Evolutionary conservation across 1,139 yeast genomes (phyloP).

Genomic region (Wickerhamiella pararugosa): DNA sequence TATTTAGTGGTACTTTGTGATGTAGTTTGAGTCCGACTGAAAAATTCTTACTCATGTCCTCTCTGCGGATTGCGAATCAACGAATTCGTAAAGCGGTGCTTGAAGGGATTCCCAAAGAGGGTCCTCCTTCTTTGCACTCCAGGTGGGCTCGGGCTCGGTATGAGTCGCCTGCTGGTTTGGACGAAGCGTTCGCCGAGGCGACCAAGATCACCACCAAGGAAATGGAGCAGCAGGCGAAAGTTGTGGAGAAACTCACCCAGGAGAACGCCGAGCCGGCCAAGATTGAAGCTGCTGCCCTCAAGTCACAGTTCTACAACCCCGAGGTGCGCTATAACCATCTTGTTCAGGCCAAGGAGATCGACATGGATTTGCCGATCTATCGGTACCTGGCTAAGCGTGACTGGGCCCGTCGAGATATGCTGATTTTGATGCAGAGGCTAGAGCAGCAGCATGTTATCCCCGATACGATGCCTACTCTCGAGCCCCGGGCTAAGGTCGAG

Average conservation of each 20-base stretch:
- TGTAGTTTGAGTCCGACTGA: background rate
- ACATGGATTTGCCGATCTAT: constrained; percentile 64
- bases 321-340: constrained; percentile 60
- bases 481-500: constrained; percentile 65
- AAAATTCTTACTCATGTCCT: constrained; percentile 3
- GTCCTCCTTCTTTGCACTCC: constrained; percentile 36
- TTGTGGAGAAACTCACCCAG: constrained; percentile 12
- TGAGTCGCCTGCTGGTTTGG: constrained; percentile 51
- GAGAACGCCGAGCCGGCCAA: background rate
- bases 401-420: constrained; percentile 57
- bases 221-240: constrained; percentile 17
- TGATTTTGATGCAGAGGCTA: constrained; percentile 74
- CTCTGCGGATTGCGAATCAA: constrained; percentile 20
- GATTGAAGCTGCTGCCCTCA: constrained; percentile 24
- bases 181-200: constrained; percentile 59
- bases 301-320: constrained; percentile 62
- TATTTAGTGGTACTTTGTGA: background rate
- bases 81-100: constrained; percentile 23
- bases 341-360: constrained; percentile 31
- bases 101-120: constrained; percentile 25
- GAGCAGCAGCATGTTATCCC: constrained; percentile 81
- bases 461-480: constrained; percentile 80
- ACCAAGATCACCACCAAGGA: constrained; percentile 44
- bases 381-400: constrained; percentile 49
- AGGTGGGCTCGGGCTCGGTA: constrained; percentile 36